Conservation (phyloP, 768 basidiomycete genomes). For the Pleurotus djamor region DNA sequence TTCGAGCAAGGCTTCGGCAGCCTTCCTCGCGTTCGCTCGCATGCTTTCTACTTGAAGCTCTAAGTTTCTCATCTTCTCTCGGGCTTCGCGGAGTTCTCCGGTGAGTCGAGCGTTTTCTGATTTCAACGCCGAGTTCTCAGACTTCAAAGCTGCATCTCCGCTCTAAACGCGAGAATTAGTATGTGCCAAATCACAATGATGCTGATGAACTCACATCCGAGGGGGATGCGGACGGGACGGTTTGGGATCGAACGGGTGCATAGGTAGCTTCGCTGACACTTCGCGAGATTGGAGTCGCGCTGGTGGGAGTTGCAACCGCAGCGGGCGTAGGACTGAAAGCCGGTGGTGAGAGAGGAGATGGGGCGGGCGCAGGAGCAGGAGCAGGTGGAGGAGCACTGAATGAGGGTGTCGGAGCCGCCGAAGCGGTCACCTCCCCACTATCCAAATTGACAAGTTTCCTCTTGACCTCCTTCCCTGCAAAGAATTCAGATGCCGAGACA, state of each 20-base stretch:
- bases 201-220: neutral
- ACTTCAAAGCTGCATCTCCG: neutral
- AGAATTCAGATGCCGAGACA: slow-evolving; percentile 82
- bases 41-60: slow-evolving; percentile 81
- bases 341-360: slow-evolving; percentile 14
- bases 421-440: slow-evolving; percentile 43
- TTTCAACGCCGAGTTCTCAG: slow-evolving; percentile 10
- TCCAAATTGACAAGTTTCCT: slow-evolving; percentile 81
- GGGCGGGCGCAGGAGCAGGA: slow-evolving; percentile 15
- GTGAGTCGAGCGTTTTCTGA: slow-evolving; percentile 63
- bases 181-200: neutral
- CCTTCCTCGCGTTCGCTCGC: slow-evolving; percentile 73
- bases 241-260: neutral
- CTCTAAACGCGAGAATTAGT: neutral
- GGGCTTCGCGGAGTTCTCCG: slow-evolving; percentile 72
- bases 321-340: slow-evolving; percentile 13
- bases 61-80: slow-evolving; percentile 78
- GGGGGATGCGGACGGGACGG: neutral
- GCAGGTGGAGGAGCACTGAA: slow-evolving; percentile 20
- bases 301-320: slow-evolving; percentile 9
- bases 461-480: slow-evolving; percentile 77
- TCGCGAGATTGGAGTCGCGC: slow-evolving; percentile 1
- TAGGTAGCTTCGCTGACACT: neutral
- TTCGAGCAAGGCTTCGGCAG: slow-evolving; percentile 60
- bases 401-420: slow-evolving; percentile 16